phyloP scores from a whole-genome alignment of 2,329 filamentous ascomycete species.

The Penicillium vulpinum region DNA sequence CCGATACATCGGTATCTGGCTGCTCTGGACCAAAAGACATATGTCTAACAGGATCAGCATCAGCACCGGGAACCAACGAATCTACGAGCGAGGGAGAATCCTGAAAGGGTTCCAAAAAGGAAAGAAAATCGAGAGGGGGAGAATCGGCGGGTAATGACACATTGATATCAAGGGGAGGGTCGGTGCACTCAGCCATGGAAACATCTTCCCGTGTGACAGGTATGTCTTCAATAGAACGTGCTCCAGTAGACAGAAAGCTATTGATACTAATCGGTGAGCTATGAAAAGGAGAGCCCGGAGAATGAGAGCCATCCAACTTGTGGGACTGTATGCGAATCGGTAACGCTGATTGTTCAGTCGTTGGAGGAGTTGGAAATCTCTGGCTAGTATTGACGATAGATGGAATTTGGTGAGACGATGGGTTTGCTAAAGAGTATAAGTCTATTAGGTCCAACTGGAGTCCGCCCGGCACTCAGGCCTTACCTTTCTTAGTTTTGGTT shows the following conservation, averaged over 20 bases:
- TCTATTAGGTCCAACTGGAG: background rate
- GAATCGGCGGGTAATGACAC: conserved; percentile 19
- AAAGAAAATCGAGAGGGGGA: conserved; percentile 17
- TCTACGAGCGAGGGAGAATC: conserved; percentile 14
- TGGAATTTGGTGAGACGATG: background rate
- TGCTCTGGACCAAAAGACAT: conserved; percentile 8
- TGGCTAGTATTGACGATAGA: background rate
- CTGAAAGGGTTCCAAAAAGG: conserved; percentile 21
- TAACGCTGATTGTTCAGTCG: conserved; percentile 15
- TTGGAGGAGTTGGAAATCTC: conserved; percentile 17
- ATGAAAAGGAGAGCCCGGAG: conserved; percentile 14
- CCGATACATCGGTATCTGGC: conserved; percentile 10
- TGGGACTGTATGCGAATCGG: conserved; percentile 9
- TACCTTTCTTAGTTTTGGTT: conserved; percentile 54
- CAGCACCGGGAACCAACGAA: conserved; percentile 10
- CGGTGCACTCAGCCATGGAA: conserved; percentile 3
- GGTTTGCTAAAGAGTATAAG: conserved; percentile 5
- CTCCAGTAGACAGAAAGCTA: conserved; percentile 18
- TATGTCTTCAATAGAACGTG: conserved; percentile 16
- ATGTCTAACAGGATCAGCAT: background rate
- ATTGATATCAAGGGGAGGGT: conserved; percentile 3
- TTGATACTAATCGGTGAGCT: conserved; percentile 19
- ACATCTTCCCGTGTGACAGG: background rate
- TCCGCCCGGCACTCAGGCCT: background rate
- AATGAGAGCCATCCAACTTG: background rate